A percentile compares a stretch with the other conserved stretches of the same genome.
Evolutionary conservation across 1,139 yeast species (phyloP).

Genomic region (Blastobotrys malaysiensis): DNA sequence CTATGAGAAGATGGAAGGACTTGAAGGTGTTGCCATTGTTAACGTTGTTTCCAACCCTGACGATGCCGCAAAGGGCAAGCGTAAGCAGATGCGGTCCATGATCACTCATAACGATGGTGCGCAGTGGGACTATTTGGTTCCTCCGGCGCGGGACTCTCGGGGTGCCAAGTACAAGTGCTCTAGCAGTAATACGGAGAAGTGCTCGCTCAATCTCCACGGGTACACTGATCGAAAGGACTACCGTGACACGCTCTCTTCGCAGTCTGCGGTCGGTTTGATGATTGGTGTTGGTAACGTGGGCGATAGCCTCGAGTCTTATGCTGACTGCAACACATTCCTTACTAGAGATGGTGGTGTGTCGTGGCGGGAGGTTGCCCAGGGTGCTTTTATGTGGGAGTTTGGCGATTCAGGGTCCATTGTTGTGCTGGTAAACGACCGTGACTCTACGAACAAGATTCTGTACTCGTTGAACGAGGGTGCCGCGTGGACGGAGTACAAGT

Average conservation of each 20-base stretch:
- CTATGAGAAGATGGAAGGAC: slow-evolving; percentile 74
- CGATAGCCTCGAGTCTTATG: slow-evolving; percentile 43
- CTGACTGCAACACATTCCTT: slow-evolving; percentile 63
- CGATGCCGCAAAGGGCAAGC: slow-evolving; percentile 37
- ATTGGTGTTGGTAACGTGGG: slow-evolving; percentile 93
- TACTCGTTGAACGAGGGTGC: slow-evolving; percentile 79
- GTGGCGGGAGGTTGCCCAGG: slow-evolving; percentile 75
- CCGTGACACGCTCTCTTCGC: slow-evolving; percentile 82
- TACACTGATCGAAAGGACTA: slow-evolving; percentile 80
- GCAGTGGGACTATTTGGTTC: slow-evolving; percentile 66
- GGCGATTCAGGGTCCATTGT: slow-evolving; percentile 92
- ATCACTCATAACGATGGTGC: slow-evolving; percentile 93
- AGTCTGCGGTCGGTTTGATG: slow-evolving; percentile 82
- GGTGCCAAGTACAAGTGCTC: slow-evolving; percentile 55
- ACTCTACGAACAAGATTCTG: slow-evolving; percentile 50
- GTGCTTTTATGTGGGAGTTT: slow-evolving; percentile 85
- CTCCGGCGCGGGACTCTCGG: slow-evolving; percentile 59
- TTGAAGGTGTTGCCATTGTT: slow-evolving; percentile 82
- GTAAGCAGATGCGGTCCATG: slow-evolving; percentile 58
- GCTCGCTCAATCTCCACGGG: slow-evolving; percentile 85
- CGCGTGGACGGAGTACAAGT: slow-evolving; percentile 64
- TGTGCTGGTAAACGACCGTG: slow-evolving; percentile 57
- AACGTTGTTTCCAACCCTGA: slow-evolving; percentile 59
- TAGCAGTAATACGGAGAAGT: slow-evolving; percentile 42
- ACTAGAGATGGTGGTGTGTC: slow-evolving; percentile 85